A percentile compares a stretch with the other conserved stretches of the same genome.
phyloP scores from a whole-genome alignment of 768 basidiomycete species.

The Pleurotus eryngii region DNA sequence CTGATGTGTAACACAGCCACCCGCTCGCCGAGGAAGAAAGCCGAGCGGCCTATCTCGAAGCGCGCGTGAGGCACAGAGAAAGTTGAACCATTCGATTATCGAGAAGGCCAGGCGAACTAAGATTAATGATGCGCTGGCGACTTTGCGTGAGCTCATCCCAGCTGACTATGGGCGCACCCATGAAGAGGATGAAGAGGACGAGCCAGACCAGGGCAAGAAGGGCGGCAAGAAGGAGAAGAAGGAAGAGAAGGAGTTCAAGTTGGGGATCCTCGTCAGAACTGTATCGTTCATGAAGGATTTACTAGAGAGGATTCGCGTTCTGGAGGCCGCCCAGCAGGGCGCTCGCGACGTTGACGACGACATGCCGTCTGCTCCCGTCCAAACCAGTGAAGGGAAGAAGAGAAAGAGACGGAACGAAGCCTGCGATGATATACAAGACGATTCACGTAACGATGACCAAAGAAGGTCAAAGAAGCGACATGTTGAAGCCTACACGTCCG shows the following conservation, averaged over 20 bases:
- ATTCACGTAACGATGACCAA: neutral
- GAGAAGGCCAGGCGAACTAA: conserved; percentile 92
- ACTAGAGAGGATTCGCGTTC: conserved; percentile 44
- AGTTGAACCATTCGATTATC: conserved; percentile 92
- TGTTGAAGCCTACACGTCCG: neutral
- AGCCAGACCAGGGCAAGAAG: conserved; percentile 29
- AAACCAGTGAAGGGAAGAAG: conserved; percentile 11
- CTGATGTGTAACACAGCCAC: conserved; percentile 14
- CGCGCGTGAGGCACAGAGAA: conserved; percentile 82
- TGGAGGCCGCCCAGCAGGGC: conserved; percentile 31
- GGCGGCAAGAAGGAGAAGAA: conserved; percentile 35
- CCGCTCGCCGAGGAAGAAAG: conserved; percentile 60
- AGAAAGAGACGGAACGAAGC: conserved; percentile 8
- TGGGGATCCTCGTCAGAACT: conserved; percentile 84
- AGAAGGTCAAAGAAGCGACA: conserved; percentile 2
- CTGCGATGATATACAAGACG: neutral
- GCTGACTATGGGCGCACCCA: conserved; percentile 37
- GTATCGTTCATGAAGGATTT: conserved; percentile 77
- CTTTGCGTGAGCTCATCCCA: conserved; percentile 77
- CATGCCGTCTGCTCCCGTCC: neutral
- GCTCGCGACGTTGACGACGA: conserved; percentile 17
- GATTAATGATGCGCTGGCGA: conserved; percentile 88
- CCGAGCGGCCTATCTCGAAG: conserved; percentile 70
- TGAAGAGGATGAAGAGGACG: conserved; percentile 28
- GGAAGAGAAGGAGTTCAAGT: conserved; percentile 78